phyloP scores from a whole-genome alignment of 2,329 filamentous ascomycete species.

The Lecanoromycetidae sp. region DNA sequence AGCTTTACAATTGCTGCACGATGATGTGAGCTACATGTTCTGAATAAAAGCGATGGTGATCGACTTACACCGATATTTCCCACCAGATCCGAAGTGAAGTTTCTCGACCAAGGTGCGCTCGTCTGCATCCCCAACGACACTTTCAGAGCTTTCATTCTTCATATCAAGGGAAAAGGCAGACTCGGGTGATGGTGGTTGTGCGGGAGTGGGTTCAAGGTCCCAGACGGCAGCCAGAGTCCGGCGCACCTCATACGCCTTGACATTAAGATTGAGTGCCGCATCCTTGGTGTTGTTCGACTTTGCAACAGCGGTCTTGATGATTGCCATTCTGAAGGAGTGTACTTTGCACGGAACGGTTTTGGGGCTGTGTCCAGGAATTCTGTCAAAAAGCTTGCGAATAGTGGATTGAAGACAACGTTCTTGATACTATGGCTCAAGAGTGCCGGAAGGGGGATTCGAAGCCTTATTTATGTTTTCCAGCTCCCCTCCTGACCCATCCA shows the following conservation, averaged over 20 bases:
- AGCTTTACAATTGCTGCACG: constrained; percentile 20
- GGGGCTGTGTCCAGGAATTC: background rate
- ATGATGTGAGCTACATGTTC: background rate
- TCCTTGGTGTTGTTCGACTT: constrained; percentile 12
- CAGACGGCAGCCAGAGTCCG: constrained; percentile 17
- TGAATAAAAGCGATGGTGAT: background rate
- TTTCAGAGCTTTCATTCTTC: constrained; percentile 10
- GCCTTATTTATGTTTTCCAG: background rate
- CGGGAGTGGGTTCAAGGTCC: constrained; percentile 11
- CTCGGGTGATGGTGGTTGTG: constrained; percentile 11
- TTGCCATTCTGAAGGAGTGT: background rate
- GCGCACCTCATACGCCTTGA: constrained; percentile 15
- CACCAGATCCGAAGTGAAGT: constrained; percentile 16
- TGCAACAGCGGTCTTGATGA: constrained; percentile 10
- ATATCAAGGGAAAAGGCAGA: constrained; percentile 10
- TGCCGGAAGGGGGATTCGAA: background rate
- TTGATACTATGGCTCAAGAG: background rate
- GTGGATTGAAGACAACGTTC: background rate
- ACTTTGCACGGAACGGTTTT: background rate
- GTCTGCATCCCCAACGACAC: constrained; percentile 6
- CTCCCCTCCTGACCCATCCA: background rate
- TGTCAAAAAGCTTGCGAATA: background rate
- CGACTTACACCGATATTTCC: constrained; percentile 19
- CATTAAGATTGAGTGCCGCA: constrained; percentile 15
- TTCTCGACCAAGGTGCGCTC: constrained; percentile 11